Conservation (phyloP, 2,329 filamentous ascomycete genomes). For the Elsinoe fawcettii region DNA sequence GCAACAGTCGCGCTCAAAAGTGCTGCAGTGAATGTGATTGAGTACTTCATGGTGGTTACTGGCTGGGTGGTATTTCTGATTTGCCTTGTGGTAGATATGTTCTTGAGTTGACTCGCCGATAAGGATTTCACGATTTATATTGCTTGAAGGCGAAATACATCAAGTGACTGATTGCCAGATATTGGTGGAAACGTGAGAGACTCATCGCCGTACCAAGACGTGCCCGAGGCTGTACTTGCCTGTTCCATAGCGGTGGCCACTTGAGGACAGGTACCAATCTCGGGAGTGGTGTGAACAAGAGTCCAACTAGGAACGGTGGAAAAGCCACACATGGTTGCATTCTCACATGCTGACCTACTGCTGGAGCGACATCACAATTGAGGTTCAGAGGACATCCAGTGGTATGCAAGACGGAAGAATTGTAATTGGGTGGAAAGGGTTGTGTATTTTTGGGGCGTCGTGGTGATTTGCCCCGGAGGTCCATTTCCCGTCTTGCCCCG, state of each 20-base stretch:
- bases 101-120: background rate
- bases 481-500: background rate
- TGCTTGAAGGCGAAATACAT: background rate
- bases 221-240: background rate
- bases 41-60: background rate
- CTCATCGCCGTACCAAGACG: background rate
- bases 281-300: background rate
- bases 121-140: background rate
- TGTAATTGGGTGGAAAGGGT: background rate
- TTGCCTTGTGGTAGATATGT: background rate
- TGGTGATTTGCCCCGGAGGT: background rate
- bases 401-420: conserved; percentile 5
- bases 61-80: too few relatives aligned
- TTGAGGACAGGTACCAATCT: background rate
- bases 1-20: background rate
- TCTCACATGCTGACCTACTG: too few relatives aligned
- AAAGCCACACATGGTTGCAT: background rate
- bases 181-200: background rate
- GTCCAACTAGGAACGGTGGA: too few relatives aligned
- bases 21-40: background rate
- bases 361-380: background rate
- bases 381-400: background rate
- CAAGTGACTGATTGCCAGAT: background rate
- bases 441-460: background rate
- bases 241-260: background rate